Base-by-base conservation (phyloP, 75 land plant genomes). In the Larix kaempferi region DNA sequence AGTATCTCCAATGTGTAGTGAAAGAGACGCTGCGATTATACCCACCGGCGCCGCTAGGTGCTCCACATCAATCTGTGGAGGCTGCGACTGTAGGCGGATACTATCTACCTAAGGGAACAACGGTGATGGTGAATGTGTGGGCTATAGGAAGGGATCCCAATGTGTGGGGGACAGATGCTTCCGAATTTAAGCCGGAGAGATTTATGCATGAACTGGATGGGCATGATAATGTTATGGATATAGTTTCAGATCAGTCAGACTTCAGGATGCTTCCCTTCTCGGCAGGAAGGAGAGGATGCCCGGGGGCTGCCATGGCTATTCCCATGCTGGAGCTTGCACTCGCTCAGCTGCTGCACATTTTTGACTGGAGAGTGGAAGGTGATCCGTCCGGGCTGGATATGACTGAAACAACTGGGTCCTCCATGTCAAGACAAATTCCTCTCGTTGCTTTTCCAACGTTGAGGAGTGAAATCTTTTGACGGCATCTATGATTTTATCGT, bases 91-190 rank as follows among this genome's bases (percentile, higher is more conserved):
- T 77, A 16, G 79, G 19, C 25, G 79, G 76, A 7, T 78, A 74
- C 35, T 39, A 26, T 35, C 76, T 78, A 49, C 80, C 80, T 23
- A 16, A 10, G 39, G 44, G 23, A 12, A 49, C 80, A 21, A 49
- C 25, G 44, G 1, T 29, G 33, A 29, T 29, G 0, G 33, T 29
- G 33, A 29, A 29, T 29, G 0, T 29, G 33, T 29, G 77, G 77
- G 77, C 77, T 11, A 75, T 75, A 17, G 77, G 77, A 54, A 75
- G 77, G 21, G 77, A 75, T 75, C 59, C 59, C n/a, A n/a, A 14
- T 17, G 39, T 75, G 56, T 75, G 77, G 77, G 59, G 59, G 13
- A 29, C 0, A 29, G 77, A 75, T 33, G 22, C 72, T 16, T 7
- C 3, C 7, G 59, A 22, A 23, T 75, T 75, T 72, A 44, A 75